Base-by-base conservation (phyloP, 1,284 basidiomycete genomes). In the Pseudozyma thailandica region DNA sequence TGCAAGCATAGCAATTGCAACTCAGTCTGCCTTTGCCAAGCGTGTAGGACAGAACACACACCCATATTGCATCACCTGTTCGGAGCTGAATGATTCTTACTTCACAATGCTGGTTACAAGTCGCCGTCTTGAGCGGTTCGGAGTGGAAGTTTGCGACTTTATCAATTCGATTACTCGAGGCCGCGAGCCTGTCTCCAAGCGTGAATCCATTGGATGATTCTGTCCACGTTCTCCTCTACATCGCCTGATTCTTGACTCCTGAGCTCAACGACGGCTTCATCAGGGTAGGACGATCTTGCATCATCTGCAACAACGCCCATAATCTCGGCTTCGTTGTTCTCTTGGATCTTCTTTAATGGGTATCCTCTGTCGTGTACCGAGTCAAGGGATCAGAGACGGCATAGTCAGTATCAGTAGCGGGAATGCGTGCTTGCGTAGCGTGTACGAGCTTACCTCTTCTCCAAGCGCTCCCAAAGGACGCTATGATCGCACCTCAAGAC, bases 261-360 rank as follows among this genome's bases (percentile, higher is more conserved):
- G 23, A 98, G 86, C 82, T 93, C 92, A 21, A 98, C 90, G 28
- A 98, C 88, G 68, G 95, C 92, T 82, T 93, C 90, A 21, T 87
- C 83, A 0, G 90, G 88, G 83, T 98, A 99, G 1, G 92, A 91
- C 37, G 89, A 88, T 33, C 89, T 87, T 2, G 95, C 94, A 83
- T 98, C 95, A 42, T 92, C 91, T 9, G 91, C 85, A 23, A 96
- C 90, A 31, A 94, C 90, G 79, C 92, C 88, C 94, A 98, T 97
- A 82, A 99, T 98, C 84, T 99, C 95, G 9, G 94, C 94, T 76
- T 94, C 90, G 84, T 98, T 95, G 83, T 99, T 99, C 84, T 98
- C 96, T 82, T 94, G 91, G 10, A 98, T 93, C 85, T 99, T 99
- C 82, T 92, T 92, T 44, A 93, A 84, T 1, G 91, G 85, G 81